Evolutionary conservation across 2,329 filamentous ascomycete species (phyloP), one percentile per base, ranked within the genome.

Genomic region (Lachnellula suecica): DNA sequence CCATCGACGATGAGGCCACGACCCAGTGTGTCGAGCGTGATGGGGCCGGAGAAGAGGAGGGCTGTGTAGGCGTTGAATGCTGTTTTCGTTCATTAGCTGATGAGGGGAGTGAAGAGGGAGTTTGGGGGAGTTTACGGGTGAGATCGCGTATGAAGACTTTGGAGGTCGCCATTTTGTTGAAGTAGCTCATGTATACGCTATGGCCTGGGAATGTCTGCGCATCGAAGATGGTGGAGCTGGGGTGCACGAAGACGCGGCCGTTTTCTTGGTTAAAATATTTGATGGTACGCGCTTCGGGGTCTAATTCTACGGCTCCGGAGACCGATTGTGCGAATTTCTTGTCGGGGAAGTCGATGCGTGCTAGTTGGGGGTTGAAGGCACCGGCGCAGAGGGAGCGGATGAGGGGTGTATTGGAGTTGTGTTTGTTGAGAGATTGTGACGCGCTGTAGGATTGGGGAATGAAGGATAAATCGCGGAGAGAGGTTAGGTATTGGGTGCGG

Each of bases 81-180:
- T 87, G 47, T 24, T 29, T 40, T 19, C 17, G 2, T 19, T 10
- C 17, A 13, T 40, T 10, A 40, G 37, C 37, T 20, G 20, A 50
- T 35, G 27, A n/a, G 37, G 46, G 38, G 11, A 49, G 23, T 17
- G 20, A 23, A 24, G 15, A 4, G 27, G 20, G 31, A 35, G 15
- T 19, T 38, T 13, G 20, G 25, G 13, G 3, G 27, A 37, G 82
- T 85, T 72, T 74, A 90, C 87, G 94, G 13, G 93, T 97, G 43
- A 97, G 72, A 65, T 97, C 93, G 20, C 93, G 79, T 22, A 97
- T 84, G 67, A 96, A 97, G 2, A 96, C 83, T 74, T 97, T 97
- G 67, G 83, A 88, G 1, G 92, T 97, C 3, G 88, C 85, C 73
- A 97, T 94, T 71, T 96, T 91, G 47, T 82, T 89, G 70, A 97